Conservation (phyloP, 2,329 filamentous ascomycete genomes). For the Alternaria gaisen region DNA sequence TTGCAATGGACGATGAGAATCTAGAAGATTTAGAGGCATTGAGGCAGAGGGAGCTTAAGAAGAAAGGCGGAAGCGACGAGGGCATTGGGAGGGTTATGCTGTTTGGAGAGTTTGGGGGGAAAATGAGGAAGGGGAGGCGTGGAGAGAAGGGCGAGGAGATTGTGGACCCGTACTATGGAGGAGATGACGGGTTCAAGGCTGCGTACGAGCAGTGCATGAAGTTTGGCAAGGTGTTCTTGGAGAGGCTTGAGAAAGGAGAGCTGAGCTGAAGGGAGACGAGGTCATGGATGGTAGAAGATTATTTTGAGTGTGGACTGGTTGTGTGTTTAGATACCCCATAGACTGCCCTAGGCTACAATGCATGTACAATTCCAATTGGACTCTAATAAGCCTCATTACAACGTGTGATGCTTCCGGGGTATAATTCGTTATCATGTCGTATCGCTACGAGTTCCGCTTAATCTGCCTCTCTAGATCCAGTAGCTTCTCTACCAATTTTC, state of each 20-base stretch:
- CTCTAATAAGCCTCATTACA: not conserved
- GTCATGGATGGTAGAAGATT: not conserved
- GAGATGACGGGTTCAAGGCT: conserved; percentile 19
- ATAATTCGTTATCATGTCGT: not conserved
- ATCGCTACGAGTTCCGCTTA: conserved; percentile 20
- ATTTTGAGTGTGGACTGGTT: not conserved
- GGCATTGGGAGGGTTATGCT: conserved; percentile 70
- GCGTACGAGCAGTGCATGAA: conserved; percentile 85
- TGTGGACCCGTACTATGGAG: conserved; percentile 86
- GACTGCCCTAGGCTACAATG: conserved; percentile 8
- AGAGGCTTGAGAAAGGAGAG: conserved; percentile 60
- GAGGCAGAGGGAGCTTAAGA: conserved; percentile 61
- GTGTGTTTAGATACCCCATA: conserved; percentile 35
- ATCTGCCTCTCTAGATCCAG: conserved; percentile 32
- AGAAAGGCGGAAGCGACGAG: conserved; percentile 42
- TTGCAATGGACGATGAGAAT: conserved; percentile 93
- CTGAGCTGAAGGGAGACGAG: conserved; percentile 27
- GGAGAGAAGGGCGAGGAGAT: conserved; percentile 16
- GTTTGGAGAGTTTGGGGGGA: conserved; percentile 82
- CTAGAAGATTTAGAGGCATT: conserved; percentile 73
- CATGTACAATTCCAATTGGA: conserved; percentile 3
- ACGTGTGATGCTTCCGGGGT: conserved; percentile 1
- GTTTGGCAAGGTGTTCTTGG: conserved; percentile 80
- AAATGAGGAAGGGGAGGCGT: conserved; percentile 31
- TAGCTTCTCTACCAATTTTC: conserved; percentile 32